Percentiles rank a stretch among this genome's conserved stretches.
These are phyloP conservation scores for Zymoseptoria crescenta DNA, from an alignment of 2,329 filamentous ascomycete genomes.

Conservation along the genomic window DNA sequence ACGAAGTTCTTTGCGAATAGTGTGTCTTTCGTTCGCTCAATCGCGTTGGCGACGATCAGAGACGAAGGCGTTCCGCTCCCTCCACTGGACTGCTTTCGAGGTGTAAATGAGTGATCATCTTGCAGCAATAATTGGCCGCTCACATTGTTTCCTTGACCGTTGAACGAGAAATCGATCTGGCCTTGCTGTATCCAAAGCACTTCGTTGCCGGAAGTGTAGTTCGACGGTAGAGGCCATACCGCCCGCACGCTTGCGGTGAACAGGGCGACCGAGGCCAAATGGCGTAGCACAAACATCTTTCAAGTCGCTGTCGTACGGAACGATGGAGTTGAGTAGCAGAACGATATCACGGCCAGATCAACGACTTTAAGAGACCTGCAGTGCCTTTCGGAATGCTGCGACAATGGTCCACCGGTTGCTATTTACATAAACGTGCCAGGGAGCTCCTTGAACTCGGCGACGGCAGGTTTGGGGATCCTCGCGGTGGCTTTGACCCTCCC, in stretches of 20 bases:
- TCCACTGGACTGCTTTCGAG: constrained; percentile 2
- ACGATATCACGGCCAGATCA: not conserved
- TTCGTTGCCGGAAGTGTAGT: constrained; percentile 32
- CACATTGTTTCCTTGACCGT: constrained; percentile 14
- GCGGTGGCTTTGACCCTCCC: not conserved
- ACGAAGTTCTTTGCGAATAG: constrained; percentile 64
- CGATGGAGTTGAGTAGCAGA: not conserved
- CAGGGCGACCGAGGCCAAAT: constrained; percentile 7
- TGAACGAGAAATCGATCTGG: constrained; percentile 33
- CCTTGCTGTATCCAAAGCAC: constrained; percentile 34
- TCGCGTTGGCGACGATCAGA: constrained; percentile 39
- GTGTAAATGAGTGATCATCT: constrained; percentile 8
- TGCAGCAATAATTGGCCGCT: constrained; percentile 6
- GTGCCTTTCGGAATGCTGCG: not conserved
- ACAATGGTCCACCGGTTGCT: not conserved
- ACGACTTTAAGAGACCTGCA: not conserved
- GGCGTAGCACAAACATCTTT: not conserved
- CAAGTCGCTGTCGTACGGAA: not conserved
- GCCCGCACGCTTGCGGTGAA: constrained; percentile 25
- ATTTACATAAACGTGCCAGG: not conserved
- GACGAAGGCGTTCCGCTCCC: not conserved
- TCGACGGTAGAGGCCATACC: constrained; percentile 38
- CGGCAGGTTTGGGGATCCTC: not conserved
- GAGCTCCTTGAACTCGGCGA: not conserved
- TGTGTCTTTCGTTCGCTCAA: constrained; percentile 49